Base-by-base conservation (phyloP, 495 filamentous ascomycete genomes). In the Penicillium atrosanguineum region DNA sequence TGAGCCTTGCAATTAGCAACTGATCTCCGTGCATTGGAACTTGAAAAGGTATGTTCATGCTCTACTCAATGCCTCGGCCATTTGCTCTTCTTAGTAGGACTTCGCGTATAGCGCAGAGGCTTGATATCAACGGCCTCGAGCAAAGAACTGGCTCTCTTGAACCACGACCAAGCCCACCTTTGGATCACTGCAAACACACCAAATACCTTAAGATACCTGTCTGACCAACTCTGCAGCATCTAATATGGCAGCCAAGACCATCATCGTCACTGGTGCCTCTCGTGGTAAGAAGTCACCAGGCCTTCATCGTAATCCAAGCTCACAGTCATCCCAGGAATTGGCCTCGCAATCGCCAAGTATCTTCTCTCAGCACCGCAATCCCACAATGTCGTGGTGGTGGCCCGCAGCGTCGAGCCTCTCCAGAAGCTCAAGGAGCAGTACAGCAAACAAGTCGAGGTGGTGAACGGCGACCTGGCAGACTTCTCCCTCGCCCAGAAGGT, bases 391-490 rank as follows among this genome's bases (percentile, higher is more conserved):
- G 82, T 96, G 38, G 74, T 90, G 6, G 75, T 93, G 26, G 87
- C 94, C 14, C 85, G 94, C 51, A 88, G 79, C 55, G 67, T 78
- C 39, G 77, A 79, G 31, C 79, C 82, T 29, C 78, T 98, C 45
- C 78, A 88, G 56, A 68, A 77, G 31, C 75, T 97, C 18, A 83
- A 88, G 57, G 62, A 72, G 1, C 64, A 84, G 61, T 87, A 89
- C 69, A 76, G 79, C 12, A 70, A 75, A 3, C 87, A 87, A 53
- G 87, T 95, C 40, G 82, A 83, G 31, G 82, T 84, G 11, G 62
- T 95, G n/a, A 76, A 79, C 26, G 88, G 83, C n/a, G 93, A 97
- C 63, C 67, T 97, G 21, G 73, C 81, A 7, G 84, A 90, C 58
- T 69, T 82, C 16, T 78, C 82, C 23, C 74, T 88, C 28, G 83